Evolutionary conservation across 192 early-diverging fungal genomes (phyloP).

Genomic region (Gaertneriomyces semiglobifer): DNA sequence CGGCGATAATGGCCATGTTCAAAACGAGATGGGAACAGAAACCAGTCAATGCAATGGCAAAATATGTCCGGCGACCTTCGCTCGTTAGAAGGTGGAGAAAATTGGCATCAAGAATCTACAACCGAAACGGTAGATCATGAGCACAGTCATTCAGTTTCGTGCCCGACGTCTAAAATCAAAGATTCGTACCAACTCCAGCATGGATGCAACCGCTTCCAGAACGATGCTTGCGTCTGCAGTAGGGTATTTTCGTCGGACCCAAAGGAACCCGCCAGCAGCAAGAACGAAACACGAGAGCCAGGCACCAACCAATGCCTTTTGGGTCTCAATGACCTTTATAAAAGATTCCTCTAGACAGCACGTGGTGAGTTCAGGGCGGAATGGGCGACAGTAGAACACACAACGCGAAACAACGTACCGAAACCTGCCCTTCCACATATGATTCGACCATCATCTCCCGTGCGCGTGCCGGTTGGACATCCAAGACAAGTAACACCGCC

Average conservation of each 20-base stretch:
- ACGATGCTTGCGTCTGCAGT: neutral
- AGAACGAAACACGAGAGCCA: neutral
- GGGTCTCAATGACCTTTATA: neutral
- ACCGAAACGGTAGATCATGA: neutral
- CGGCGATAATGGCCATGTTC: neutral
- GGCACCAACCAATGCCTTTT: constrained; percentile 1
- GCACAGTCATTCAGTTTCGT: neutral
- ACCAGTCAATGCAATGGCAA: constrained; percentile 12
- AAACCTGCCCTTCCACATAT: constrained; percentile 19
- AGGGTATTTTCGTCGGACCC: constrained; percentile 1
- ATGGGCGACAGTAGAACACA: neutral
- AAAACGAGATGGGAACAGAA: constrained; percentile 11
- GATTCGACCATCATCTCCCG: constrained; percentile 6
- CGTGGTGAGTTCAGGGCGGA: neutral
- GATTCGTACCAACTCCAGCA: constrained; percentile 13
- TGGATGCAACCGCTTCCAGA: constrained; percentile 1
- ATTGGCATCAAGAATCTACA: constrained; percentile 12
- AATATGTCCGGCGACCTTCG: neutral
- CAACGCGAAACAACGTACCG: neutral
- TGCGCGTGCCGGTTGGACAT: constrained; percentile 20
- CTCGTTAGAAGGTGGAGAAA: constrained; percentile 7
- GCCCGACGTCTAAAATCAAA: neutral
- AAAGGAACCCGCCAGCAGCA: neutral
- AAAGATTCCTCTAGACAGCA: constrained; percentile 12
- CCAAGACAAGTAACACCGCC: constrained; percentile 10